Conservation (phyloP, 306 rosid genomes). For the Canavalia ensiformis region DNA sequence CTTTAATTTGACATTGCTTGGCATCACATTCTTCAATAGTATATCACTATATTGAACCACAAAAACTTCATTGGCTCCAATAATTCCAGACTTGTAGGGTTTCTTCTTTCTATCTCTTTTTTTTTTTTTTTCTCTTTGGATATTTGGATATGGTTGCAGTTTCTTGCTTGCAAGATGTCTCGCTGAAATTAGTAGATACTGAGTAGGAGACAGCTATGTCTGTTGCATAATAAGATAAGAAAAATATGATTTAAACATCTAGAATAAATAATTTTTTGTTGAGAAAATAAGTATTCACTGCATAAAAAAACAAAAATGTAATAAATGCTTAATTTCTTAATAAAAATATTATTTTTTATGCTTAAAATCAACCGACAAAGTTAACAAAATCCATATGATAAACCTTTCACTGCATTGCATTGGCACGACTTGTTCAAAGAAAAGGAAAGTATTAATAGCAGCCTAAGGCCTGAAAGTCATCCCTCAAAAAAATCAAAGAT, state of each 20-base stretch:
- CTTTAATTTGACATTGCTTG: constrained; percentile 24
- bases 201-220: constrained; percentile 16
- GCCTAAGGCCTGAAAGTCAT: constrained; percentile 18
- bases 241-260: no score
- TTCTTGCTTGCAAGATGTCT: constrained; percentile 27
- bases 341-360: no score
- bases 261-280: no score
- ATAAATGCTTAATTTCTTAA: no score
- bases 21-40: constrained; percentile 48
- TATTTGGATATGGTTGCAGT: constrained; percentile 31
- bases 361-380: no score
- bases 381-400: no score
- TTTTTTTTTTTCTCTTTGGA: background rate
- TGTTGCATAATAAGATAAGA: constrained; percentile 26
- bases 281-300: no score
- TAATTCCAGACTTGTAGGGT: background rate
- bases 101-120: constrained; percentile 19
- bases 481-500: background rate
- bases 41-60: background rate
- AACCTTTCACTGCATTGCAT: background rate
- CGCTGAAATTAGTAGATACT: constrained; percentile 5
- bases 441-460: constrained; percentile 10
- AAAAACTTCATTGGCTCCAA: constrained; percentile 15
- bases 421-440: constrained; percentile 41
- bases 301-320: no score